A percentile compares a stretch with the other conserved stretches of the same genome.
Evolutionary conservation across 306 rosid genomes (phyloP).

Genomic region (Fagus crenata): DNA sequence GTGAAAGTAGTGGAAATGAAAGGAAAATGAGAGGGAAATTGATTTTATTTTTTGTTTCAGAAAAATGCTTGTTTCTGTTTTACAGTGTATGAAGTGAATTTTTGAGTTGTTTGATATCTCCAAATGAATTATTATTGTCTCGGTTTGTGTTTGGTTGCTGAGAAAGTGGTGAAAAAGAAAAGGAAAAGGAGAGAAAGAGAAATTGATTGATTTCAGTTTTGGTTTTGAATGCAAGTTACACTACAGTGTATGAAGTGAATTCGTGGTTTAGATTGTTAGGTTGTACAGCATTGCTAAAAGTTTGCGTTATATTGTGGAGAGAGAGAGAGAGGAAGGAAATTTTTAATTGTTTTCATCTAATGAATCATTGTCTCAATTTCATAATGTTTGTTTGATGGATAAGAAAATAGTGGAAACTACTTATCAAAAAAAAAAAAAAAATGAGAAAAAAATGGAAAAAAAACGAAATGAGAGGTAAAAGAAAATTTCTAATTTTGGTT

Average conservation of each 20-base stretch:
- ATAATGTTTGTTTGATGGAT: background rate
- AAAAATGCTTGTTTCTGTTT: no score
- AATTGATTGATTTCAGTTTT: conserved; percentile 6
- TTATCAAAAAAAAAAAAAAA: no score
- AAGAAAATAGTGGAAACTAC: background rate
- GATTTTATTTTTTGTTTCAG: no score
- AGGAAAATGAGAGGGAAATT: background rate
- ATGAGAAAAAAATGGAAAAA: no score
- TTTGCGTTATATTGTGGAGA: no score
- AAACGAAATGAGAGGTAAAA: background rate
- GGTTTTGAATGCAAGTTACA: background rate
- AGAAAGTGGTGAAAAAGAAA: background rate
- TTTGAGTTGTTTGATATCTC: no score
- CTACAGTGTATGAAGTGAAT: background rate
- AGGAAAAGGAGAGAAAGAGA: background rate
- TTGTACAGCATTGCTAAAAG: no score
- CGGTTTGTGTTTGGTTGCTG: conserved; percentile 2
- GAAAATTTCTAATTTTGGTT: background rate
- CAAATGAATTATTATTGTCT: background rate
- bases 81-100: no score
- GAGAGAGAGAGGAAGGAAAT: no score
- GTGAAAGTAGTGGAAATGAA: background rate
- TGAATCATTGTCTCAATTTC: no score
- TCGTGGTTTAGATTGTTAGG: background rate
- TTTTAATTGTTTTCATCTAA: no score